Conservation (phyloP, 2,329 filamentous ascomycete genomes). For the Aspergillus tanneri region DNA sequence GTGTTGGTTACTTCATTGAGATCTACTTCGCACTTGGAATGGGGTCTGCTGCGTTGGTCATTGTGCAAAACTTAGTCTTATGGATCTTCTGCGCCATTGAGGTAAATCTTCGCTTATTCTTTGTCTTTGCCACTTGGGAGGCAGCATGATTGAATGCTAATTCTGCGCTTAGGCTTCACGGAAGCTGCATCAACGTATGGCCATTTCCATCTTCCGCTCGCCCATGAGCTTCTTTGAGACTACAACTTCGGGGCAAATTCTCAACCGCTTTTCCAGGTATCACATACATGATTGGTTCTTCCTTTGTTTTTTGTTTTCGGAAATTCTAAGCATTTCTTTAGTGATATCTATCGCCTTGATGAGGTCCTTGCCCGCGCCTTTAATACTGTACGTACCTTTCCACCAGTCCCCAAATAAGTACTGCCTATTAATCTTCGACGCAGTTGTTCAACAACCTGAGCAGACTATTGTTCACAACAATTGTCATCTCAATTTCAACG, state of each 20-base stretch:
- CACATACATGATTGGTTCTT: slow-evolving; percentile 32
- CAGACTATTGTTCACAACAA: slow-evolving; percentile 76
- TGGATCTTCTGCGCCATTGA: slow-evolving; percentile 99
- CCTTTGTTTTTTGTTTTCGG: neutral
- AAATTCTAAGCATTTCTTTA: slow-evolving; percentile 24
- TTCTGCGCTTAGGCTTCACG: slow-evolving; percentile 68
- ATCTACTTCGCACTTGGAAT: slow-evolving; percentile 95
- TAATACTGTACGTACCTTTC: slow-evolving; percentile 67
- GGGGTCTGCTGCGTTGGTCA: slow-evolving; percentile 78
- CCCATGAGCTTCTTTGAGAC: slow-evolving; percentile 99
- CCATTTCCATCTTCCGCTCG: slow-evolving; percentile 91
- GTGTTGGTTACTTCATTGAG: slow-evolving; percentile 86
- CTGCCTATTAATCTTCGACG: slow-evolving; percentile 16
- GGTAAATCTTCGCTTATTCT: slow-evolving; percentile 57
- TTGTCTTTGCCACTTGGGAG: too few relatives aligned
- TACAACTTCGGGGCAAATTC: slow-evolving; percentile 89
- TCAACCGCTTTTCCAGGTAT: slow-evolving; percentile 96
- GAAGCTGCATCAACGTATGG: slow-evolving; percentile 96
- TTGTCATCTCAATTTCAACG: slow-evolving; percentile 77
- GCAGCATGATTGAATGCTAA: slow-evolving; percentile 24
- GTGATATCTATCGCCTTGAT: slow-evolving; percentile 67
- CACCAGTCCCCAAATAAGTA: neutral
- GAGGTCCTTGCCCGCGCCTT: slow-evolving; percentile 94
- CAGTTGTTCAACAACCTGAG: slow-evolving; percentile 71
- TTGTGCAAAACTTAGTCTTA: slow-evolving; percentile 87